Percentiles rank a stretch among this genome's conserved stretches.
phyloP scores from a whole-genome alignment of 257 asterid genomes.

The Solanum dulcamara region DNA sequence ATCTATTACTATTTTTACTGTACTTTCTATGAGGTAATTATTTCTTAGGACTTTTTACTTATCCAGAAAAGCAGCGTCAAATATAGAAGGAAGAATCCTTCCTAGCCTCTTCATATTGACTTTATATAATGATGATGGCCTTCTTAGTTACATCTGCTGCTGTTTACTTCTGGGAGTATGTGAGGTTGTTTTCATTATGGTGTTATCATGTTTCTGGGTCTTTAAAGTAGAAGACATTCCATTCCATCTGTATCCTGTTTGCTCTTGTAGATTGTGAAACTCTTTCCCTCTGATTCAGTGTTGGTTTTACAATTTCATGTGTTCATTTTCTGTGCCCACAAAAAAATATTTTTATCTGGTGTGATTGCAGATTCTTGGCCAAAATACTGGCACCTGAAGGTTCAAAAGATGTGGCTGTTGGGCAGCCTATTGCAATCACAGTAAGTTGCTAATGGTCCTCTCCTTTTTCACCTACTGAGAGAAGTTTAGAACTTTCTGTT shows the following conservation, averaged over 20 bases:
- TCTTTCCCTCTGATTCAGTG: neutral
- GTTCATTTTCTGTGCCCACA: neutral
- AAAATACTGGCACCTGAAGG: conserved; percentile 91
- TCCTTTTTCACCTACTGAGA: neutral
- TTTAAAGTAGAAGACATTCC: neutral
- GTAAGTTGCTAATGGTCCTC: conserved; percentile 33
- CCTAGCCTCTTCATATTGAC: neutral
- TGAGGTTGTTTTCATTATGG: neutral
- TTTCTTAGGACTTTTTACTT: neutral
- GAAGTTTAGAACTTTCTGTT: neutral
- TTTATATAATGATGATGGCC: neutral
- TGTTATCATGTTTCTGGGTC: neutral
- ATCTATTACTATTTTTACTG: neutral
- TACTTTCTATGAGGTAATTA: neutral
- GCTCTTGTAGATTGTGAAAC: neutral
- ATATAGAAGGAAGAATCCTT: neutral
- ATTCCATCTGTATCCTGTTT: neutral
- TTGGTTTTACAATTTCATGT: neutral
- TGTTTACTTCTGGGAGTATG: neutral
- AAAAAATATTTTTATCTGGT: neutral
- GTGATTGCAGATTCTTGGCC: conserved; percentile 64
- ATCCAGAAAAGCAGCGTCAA: neutral
- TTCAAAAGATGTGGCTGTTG: conserved; percentile 87
- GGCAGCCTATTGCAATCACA: conserved; percentile 86
- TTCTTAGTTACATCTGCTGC: neutral